phyloP scores from a whole-genome alignment of 2,329 filamentous ascomycete genomes.

The Exutisphaerella laricina region DNA sequence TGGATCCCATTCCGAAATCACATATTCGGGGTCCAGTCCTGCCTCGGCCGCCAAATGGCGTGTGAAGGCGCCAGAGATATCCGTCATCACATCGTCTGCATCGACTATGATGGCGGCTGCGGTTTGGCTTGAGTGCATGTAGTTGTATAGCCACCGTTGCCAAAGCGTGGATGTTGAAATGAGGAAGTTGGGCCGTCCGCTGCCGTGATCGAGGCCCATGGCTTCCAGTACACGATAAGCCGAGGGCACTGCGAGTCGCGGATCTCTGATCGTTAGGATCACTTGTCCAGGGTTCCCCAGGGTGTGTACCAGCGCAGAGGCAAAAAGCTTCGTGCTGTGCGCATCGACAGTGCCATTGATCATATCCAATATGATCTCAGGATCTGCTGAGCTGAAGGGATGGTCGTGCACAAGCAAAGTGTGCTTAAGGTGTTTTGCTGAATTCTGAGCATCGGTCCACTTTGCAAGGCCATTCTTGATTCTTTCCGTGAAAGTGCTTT shows the following conservation, averaged over 20 bases:
- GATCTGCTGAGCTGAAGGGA: neutral
- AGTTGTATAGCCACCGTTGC: slow-evolving; percentile 35
- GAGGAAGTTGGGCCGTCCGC: slow-evolving; percentile 15
- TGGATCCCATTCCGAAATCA: slow-evolving; percentile 22
- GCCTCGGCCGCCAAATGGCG: slow-evolving; percentile 23
- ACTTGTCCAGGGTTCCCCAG: neutral
- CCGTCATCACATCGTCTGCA: slow-evolving; percentile 37
- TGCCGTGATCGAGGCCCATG: slow-evolving; percentile 11
- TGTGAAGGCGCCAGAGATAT: neutral
- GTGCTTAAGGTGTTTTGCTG: neutral
- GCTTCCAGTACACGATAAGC: slow-evolving; percentile 28
- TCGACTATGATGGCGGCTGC: slow-evolving; percentile 34
- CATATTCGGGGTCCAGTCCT: slow-evolving; percentile 31
- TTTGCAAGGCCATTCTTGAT: neutral
- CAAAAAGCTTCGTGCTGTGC: neutral
- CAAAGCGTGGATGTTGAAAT: slow-evolving; percentile 31
- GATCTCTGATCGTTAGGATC: slow-evolving; percentile 27
- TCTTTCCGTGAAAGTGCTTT: neutral
- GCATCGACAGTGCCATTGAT: neutral
- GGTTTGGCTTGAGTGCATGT: slow-evolving; percentile 23
- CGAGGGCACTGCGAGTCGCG: slow-evolving; percentile 38
- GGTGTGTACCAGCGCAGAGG: neutral
- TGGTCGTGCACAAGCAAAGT: neutral
- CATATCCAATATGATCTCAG: neutral
- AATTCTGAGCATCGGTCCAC: neutral